A percentile compares a stretch with the other conserved stretches of the same genome.
Evolutionary conservation across 768 basidiomycete genomes (phyloP).

Genomic region (Amanita fuliginea): DNA sequence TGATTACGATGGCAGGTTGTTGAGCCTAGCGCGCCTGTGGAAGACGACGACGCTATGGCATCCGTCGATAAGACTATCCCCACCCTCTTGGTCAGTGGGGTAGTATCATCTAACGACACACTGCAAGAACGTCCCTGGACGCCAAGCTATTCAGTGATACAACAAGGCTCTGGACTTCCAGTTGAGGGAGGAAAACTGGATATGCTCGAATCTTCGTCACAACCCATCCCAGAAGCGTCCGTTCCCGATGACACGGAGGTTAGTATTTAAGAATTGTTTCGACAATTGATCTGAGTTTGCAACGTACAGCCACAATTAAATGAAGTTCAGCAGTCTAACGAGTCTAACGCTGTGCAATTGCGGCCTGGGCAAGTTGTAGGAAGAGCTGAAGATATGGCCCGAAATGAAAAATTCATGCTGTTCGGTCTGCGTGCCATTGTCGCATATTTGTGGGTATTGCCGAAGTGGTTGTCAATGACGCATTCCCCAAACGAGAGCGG

Average conservation of each 20-base stretch:
- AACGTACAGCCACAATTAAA: slow-evolving; percentile 6
- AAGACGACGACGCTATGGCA: not conserved
- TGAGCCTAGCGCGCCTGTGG: not conserved
- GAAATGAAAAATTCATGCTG: slow-evolving; percentile 1
- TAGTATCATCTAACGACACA: not conserved
- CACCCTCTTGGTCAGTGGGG: not conserved
- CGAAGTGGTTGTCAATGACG: slow-evolving; percentile 3
- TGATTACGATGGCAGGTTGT: not conserved
- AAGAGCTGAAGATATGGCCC: not conserved
- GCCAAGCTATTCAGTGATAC: slow-evolving; percentile 13
- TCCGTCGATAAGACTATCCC: not conserved
- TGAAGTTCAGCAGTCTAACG: not conserved
- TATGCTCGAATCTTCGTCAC: slow-evolving; percentile 10
- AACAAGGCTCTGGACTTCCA: slow-evolving; percentile 10
- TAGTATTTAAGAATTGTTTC: not conserved
- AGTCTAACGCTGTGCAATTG: slow-evolving; percentile 1
- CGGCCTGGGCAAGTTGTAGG: not conserved
- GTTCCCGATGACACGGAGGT: slow-evolving; percentile 1
- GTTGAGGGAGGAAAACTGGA: slow-evolving; percentile 6
- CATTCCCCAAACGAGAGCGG: slow-evolving; percentile 23
- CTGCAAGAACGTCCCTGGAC: slow-evolving; percentile 11
- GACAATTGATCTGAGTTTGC: not conserved
- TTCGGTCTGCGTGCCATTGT: slow-evolving; percentile 4
- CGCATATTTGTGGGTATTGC: slow-evolving; percentile 3
- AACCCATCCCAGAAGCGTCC: not conserved